A percentile compares a stretch with the other conserved stretches of the same genome.
Conservation (phyloP, 2,329 filamentous ascomycete genomes). For the Botrytis elliptica region DNA sequence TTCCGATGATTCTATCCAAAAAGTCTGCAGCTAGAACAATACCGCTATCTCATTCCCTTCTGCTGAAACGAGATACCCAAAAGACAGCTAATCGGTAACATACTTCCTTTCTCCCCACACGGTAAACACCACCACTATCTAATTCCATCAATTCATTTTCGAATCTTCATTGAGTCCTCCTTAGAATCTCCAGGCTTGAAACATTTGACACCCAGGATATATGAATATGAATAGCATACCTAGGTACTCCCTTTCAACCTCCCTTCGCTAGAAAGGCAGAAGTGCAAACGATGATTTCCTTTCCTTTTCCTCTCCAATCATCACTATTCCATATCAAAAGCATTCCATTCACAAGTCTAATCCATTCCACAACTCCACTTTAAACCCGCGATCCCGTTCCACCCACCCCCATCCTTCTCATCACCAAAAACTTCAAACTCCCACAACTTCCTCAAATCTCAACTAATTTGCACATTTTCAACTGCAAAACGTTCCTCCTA, state of each 20-base stretch:
- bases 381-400: background rate
- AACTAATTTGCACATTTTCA: background rate
- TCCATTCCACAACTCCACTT: background rate
- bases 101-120: background rate
- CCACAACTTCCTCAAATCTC: background rate
- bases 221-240: background rate
- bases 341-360: background rate
- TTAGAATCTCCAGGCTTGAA: background rate
- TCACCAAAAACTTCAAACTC: background rate
- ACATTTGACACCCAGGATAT: background rate
- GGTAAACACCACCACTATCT: background rate
- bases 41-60: background rate
- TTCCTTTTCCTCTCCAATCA: background rate
- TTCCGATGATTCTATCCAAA: background rate
- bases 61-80: background rate
- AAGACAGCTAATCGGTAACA: background rate
- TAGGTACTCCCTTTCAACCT: background rate
- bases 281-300: background rate
- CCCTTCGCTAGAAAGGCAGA: background rate
- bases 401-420: too few species aligned
- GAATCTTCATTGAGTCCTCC: background rate
- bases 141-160: background rate
- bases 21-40: background rate
- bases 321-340: background rate
- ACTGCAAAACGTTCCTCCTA: background rate